Percentiles rank a stretch among this genome's conserved stretches.
phyloP scores from a whole-genome alignment of 108 stramenopile genomes.

The Nitzschia sp. region DNA sequence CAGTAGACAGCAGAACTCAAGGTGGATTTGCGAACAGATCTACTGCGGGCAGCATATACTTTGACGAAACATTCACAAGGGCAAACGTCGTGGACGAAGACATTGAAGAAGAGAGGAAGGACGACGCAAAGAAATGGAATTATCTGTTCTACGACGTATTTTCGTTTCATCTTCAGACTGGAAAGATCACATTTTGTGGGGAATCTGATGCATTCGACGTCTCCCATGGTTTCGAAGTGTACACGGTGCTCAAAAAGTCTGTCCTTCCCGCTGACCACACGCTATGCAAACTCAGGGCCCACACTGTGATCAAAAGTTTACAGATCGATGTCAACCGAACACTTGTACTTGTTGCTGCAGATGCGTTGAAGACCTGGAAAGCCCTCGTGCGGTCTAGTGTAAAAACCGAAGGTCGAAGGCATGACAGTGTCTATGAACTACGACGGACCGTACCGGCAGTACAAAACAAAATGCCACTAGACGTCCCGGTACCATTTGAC shows the following conservation, averaged over 20 bases:
- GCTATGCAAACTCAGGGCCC: constrained; percentile 36
- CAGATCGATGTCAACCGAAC: constrained; percentile 23
- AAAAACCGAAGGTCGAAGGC: not conserved
- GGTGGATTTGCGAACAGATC: constrained; percentile 14
- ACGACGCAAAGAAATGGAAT: constrained; percentile 13
- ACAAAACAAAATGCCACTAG: not conserved
- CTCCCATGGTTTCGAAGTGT: constrained; percentile 31
- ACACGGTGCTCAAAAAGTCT: constrained; percentile 46
- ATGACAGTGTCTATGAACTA: not conserved
- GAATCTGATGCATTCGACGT: constrained; percentile 13
- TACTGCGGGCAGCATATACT: constrained; percentile 11
- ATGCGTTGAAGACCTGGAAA: constrained; percentile 21
- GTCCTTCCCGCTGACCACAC: constrained; percentile 67
- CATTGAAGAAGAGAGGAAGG: constrained; percentile 17
- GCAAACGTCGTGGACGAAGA: not conserved
- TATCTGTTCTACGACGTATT: constrained; percentile 60
- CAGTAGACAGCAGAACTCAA: constrained; percentile 20
- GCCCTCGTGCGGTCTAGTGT: constrained; percentile 7
- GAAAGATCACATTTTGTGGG: constrained; percentile 21
- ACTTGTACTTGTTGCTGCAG: constrained; percentile 1
- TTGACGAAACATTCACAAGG: constrained; percentile 21
- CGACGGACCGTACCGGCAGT: not conserved
- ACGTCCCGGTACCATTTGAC: no score
- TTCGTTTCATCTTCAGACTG: constrained; percentile 25
- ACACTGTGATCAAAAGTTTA: constrained; percentile 15